Evolutionary conservation across 2,329 filamentous ascomycete genomes (phyloP), one percentile per base, ranked within the genome.

Genomic region (Fusarium sp.): DNA sequence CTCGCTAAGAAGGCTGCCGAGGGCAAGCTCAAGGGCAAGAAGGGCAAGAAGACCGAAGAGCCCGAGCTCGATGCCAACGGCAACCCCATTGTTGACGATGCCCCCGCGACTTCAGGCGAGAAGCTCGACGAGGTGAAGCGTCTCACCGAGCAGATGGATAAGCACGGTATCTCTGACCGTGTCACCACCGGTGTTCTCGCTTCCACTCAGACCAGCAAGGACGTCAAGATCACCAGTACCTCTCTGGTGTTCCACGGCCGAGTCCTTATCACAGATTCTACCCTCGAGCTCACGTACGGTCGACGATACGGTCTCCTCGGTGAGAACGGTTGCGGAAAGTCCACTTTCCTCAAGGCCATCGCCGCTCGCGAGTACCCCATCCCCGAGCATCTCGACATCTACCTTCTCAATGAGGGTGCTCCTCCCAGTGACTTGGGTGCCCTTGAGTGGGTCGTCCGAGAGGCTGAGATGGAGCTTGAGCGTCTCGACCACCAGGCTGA

Each of bases 241-340:
- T 97, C 92, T 71, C 87, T 99, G 75, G 95, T 98, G 71, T 99
- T 99, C 90, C 97, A 99, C 88, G 96, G 97, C 77, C 94, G 92
- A 76, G 96, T 98, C 75, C 90, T 99, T 67, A 93, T 99, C 84
- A 95, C 91, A 80, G 96, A 99, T 83, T 93, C 93, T 71, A 97
- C 91, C 53, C 87, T 99, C 81, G 97, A 99, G 83, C 88, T 99
- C 78, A 95, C 92, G 81, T 96, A 94, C 81, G 94, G 92, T 73
- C 92, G 95, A 77, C 90, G 96, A 78, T 99, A 99, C 81, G 96
- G 96, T 81, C 87, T 99, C 63, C 86, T 99, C 72, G 96, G 96
- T 79, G 96, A 99, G 89, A 99, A 99, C 91, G 96, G 96, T 73
- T 99, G 96, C 83, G 96, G 96, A 82, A 99, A 99, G 88, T 97